phyloP scores from a whole-genome alignment of 768 basidiomycete genomes.

The Lyophyllum atratum region DNA sequence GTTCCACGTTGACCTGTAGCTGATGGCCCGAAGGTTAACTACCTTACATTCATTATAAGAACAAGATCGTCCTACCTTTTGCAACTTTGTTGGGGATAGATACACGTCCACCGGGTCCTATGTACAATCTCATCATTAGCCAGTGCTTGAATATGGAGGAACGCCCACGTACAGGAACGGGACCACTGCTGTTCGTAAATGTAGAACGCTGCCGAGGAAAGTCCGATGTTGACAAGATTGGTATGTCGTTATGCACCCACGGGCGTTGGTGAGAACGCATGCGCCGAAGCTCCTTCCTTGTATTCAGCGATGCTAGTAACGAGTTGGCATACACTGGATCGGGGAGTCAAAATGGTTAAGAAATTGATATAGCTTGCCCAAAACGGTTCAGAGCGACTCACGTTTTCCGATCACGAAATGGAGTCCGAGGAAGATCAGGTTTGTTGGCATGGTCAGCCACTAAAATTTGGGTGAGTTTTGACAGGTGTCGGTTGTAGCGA shows the following conservation, averaged over 20 bases:
- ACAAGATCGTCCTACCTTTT: neutral
- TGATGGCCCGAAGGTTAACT: neutral
- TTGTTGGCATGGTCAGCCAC: slow-evolving; percentile 46
- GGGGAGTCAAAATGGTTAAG: neutral
- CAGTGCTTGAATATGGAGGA: neutral
- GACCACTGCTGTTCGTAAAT: neutral
- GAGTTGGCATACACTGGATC: slow-evolving; percentile 38
- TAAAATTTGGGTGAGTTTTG: slow-evolving; percentile 5
- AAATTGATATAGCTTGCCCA: neutral
- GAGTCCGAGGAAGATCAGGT: slow-evolving; percentile 45
- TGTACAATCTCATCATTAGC: neutral
- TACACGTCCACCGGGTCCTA: slow-evolving; percentile 9
- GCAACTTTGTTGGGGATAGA: slow-evolving; percentile 6
- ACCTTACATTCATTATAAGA: neutral
- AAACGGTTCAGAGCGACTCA: slow-evolving; percentile 21
- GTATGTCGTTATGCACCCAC: slow-evolving; percentile 3
- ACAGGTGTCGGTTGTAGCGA: neutral
- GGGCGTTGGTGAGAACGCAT: slow-evolving; percentile 17
- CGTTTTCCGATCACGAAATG: slow-evolving; percentile 51
- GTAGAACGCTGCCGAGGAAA: slow-evolving; percentile 4
- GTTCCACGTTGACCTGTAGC: slow-evolving; percentile 10
- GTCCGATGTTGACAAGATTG: slow-evolving; percentile 3
- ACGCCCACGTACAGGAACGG: slow-evolving; percentile 1
- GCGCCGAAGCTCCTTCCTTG: slow-evolving; percentile 27
- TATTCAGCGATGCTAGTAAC: slow-evolving; percentile 32